Percentiles rank a stretch among this genome's conserved stretches.
Conservation (phyloP, 2,329 filamentous ascomycete genomes). For the Dactylellina haptotyla region DNA sequence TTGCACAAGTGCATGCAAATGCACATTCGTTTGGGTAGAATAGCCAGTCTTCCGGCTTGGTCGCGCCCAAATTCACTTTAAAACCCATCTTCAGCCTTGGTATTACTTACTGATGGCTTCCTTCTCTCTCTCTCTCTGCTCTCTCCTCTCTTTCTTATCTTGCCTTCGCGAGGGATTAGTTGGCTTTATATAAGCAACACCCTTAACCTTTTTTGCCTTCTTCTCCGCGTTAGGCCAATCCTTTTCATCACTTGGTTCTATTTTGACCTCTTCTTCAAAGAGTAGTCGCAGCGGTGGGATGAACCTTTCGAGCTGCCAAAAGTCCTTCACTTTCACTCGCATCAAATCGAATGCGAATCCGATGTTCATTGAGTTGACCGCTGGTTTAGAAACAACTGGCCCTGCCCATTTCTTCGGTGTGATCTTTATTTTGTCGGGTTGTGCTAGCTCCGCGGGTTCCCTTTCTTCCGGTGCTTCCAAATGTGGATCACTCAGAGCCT, state of each 20-base stretch:
- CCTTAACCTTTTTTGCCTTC: constrained; percentile 23
- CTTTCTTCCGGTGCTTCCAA: constrained; percentile 42
- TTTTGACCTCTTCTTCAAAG: constrained; percentile 64
- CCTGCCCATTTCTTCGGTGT: constrained; percentile 7
- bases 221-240: constrained; percentile 10
- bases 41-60: no score
- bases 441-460: constrained; percentile 2
- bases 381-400: constrained; percentile 38
- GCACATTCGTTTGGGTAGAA: no score
- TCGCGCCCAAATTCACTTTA: neutral
- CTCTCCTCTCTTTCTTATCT: constrained; percentile 14
- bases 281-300: constrained; percentile 70
- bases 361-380: constrained; percentile 68
- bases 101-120: neutral
- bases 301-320: constrained; percentile 73
- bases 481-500: constrained; percentile 57
- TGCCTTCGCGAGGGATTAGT: no score
- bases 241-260: constrained; percentile 55
- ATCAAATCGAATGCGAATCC: constrained; percentile 83
- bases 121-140: constrained; percentile 7
- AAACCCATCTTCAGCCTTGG: neutral
- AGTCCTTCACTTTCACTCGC: constrained; percentile 76
- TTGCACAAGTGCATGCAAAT: no score
- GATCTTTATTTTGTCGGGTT: constrained; percentile 6
- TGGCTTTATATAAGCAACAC: no score